phyloP scores from a whole-genome alignment of 2,329 filamentous ascomycete genomes.

The Pyrenophora teres region DNA sequence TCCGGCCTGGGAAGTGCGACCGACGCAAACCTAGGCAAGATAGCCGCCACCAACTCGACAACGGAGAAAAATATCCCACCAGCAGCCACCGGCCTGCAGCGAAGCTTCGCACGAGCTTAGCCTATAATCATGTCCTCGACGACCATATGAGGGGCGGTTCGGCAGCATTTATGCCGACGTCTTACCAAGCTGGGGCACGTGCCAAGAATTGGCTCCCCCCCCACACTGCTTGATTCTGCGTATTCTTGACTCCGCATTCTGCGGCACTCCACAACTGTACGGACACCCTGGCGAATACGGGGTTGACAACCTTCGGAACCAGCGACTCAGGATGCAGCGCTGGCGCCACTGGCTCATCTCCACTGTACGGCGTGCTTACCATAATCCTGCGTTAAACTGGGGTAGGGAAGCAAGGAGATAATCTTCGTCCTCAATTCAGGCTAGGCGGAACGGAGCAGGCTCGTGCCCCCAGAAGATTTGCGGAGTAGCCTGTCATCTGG shows the following conservation, averaged over 20 bases:
- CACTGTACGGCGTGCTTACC: neutral
- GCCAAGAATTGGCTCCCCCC: constrained; percentile 30
- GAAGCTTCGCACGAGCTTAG: constrained; percentile 27
- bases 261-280: constrained; percentile 26
- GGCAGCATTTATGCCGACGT: constrained; percentile 27
- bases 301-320: constrained; percentile 10
- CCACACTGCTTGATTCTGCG: constrained; percentile 27
- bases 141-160: constrained; percentile 19
- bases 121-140: constrained; percentile 22
- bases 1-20: constrained; percentile 13
- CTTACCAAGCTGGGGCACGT: constrained; percentile 16
- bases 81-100: constrained; percentile 17
- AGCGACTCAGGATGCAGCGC: constrained; percentile 19
- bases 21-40: constrained; percentile 8
- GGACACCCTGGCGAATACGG: constrained; percentile 15
- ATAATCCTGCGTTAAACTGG: constrained; percentile 16
- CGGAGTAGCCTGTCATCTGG: constrained; percentile 27
- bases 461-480: constrained; percentile 20
- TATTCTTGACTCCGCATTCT: constrained; percentile 17
- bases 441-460: constrained; percentile 19
- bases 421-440: constrained; percentile 12
- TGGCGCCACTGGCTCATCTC: constrained; percentile 10
- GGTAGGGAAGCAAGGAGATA: constrained; percentile 7
- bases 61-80: constrained; percentile 32
- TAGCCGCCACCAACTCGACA: constrained; percentile 18